Percentiles rank a stretch among this genome's conserved stretches.
These are phyloP conservation scores for Phialophora chinensis DNA, from an alignment of 2,329 filamentous ascomycete genomes.

Conservation along the genomic window DNA sequence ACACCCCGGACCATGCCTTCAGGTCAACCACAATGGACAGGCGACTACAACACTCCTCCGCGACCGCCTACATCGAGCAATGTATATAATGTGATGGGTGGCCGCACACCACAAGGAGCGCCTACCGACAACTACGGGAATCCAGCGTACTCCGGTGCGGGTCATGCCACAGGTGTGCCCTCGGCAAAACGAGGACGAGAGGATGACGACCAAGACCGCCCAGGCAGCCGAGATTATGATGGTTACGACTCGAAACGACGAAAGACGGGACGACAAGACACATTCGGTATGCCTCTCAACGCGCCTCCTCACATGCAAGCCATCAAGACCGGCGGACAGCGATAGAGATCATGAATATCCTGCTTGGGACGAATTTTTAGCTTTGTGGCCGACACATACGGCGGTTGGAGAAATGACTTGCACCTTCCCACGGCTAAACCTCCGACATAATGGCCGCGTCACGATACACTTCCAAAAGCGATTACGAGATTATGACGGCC, in stretches of 20 bases:
- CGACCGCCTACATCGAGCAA: constrained; percentile 74
- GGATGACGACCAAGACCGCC: constrained; percentile 69
- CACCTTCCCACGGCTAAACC: constrained; percentile 20
- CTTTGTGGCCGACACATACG: constrained; percentile 22
- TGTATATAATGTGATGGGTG: constrained; percentile 84
- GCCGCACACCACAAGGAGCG: constrained; percentile 71
- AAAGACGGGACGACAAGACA: constrained; percentile 70
- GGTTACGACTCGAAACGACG: constrained; percentile 73
- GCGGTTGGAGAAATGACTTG: constrained; percentile 30
- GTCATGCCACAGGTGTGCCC: constrained; percentile 69
- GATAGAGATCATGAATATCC: constrained; percentile 20
- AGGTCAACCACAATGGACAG: constrained; percentile 74
- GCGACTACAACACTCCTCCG: constrained; percentile 77
- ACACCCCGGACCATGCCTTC: constrained; percentile 80
- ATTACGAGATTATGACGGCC: constrained; percentile 39
- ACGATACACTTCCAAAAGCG: constrained; percentile 37
- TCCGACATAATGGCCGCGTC: constrained; percentile 30
- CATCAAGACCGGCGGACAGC: constrained; percentile 50
- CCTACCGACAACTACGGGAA: constrained; percentile 73
- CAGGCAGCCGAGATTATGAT: constrained; percentile 65
- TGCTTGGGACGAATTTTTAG: constrained; percentile 26
- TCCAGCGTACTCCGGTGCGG: constrained; percentile 69
- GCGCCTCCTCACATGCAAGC: constrained; percentile 50
- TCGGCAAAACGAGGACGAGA: constrained; percentile 68
- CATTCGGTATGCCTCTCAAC: constrained; percentile 54